Percentiles rank a stretch among this genome's conserved stretches.
These are phyloP conservation scores for Xylaria grammica DNA, from an alignment of 495 filamentous ascomycete species.

Conservation along the genomic window DNA sequence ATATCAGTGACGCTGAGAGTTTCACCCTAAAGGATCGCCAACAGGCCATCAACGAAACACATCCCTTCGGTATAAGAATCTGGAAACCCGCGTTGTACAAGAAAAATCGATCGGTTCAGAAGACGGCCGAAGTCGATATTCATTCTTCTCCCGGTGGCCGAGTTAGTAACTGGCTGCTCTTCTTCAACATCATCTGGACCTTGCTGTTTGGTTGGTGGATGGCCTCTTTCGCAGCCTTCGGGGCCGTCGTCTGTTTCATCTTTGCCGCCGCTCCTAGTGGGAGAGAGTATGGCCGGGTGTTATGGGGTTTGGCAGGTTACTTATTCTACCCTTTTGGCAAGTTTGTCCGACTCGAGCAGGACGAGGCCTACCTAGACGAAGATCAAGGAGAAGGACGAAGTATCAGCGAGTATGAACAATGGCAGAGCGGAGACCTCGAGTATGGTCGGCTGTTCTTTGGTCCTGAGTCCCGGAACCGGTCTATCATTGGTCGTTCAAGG, in stretches of 20 bases:
- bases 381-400: constrained; percentile 99
- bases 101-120: constrained; percentile 93
- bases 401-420: constrained; percentile 98
- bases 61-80: constrained; percentile 97
- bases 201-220: constrained; percentile 98
- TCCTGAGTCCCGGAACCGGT: constrained; percentile 69
- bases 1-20: constrained; percentile 79
- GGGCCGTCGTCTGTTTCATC: constrained; percentile 76
- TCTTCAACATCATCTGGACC: constrained; percentile 92
- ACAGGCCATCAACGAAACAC: constrained; percentile 97
- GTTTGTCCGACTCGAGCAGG: constrained; percentile 88
- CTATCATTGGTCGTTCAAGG: constrained; percentile 86
- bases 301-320: constrained; percentile 84
- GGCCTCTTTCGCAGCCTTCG: constrained; percentile 72
- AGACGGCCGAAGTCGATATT: constrained; percentile 95
- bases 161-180: constrained; percentile 79
- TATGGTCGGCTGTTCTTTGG: constrained; percentile 96
- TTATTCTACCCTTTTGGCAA: constrained; percentile 96
- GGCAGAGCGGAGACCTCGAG: constrained; percentile 97
- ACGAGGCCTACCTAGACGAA: constrained; percentile 93
- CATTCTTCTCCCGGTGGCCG: constrained; percentile 91
- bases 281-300: constrained; percentile 82
- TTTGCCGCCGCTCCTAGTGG: constrained; percentile 81
- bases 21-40: constrained; percentile 91
- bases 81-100: constrained; percentile 99